Base-by-base conservation (phyloP, 2,329 filamentous ascomycete genomes). In the Beauveria caledonica region DNA sequence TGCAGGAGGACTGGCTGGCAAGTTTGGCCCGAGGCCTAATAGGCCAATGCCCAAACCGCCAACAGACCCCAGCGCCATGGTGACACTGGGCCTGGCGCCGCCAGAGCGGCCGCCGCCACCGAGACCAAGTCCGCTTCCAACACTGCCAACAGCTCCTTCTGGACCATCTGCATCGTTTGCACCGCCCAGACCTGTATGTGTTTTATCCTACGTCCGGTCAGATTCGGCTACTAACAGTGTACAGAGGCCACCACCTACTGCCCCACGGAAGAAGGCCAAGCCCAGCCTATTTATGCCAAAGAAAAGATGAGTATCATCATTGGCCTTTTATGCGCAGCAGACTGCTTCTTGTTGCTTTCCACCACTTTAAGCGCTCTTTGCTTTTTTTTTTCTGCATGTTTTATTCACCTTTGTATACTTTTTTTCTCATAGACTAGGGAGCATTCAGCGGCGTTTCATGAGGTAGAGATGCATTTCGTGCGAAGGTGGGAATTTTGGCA, bases 51-150 rank as follows among this genome's bases (percentile, higher is more conserved):
- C 66, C 4, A 69, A 69, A 60, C 65, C 67, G n/a, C 72, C 73
- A n/a, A 71, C 69, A 29, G 80, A 83, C 58, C 80, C 80, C 2
- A 80, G 80, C 2, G 80, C 79, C 19, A 79, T 82, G 78, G 76
- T 78, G 60, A 76, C 79, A 21, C 70, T 82, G 50, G 79, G 79
- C 7, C 68, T 83, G 63, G 72, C 68, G 11, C 78, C 79, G 23
- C 78, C 78, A 7, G 73, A 76, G 62, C 71, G 77, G 42, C 74
- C 75, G 49, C 73, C 74, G 3, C 67, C 74, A 29, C 65, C 62
- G 5, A 64, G 59, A 23, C 53, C 62, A 48, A 57, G 46, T 17
- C 9, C 21, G 1, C 42, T 60, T 6, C 49, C 39, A 36, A 64
- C 55, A 23, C 59, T 58, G 44, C 54, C 51, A 64, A 56, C 23